These are phyloP conservation scores for Lunasporangiospora selenospora DNA, from an alignment of 192 early-diverging fungal species.

Conservation along the genomic window DNA sequence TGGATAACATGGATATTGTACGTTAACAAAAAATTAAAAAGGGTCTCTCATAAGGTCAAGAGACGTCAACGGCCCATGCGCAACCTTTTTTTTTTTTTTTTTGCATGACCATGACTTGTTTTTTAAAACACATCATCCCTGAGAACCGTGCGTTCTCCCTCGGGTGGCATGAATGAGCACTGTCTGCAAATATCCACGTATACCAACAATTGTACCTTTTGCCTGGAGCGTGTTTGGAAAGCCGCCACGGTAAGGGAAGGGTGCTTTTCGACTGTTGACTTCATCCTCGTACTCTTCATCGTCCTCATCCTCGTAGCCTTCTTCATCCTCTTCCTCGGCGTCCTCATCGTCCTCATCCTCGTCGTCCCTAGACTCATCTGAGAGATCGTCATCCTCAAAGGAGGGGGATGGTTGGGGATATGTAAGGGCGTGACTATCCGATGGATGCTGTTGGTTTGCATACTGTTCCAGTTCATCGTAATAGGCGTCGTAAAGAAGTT, in stretches of 20 bases:
- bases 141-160: neutral
- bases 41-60: too few species aligned
- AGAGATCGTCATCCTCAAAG: constrained; percentile 48
- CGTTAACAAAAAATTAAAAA: too few species aligned
- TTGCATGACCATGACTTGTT: constrained; percentile 1
- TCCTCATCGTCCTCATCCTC: constrained; percentile 58
- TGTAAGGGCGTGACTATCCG: constrained; percentile 42
- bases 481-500: constrained; percentile 87
- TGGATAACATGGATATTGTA: too few species aligned
- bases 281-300: constrained; percentile 61
- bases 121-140: neutral
- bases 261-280: constrained; percentile 48
- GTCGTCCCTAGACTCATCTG: constrained; percentile 53
- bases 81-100: too few species aligned
- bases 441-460: constrained; percentile 74
- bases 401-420: constrained; percentile 49
- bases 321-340: constrained; percentile 60
- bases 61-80: neutral
- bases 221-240: constrained; percentile 82
- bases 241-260: constrained; percentile 55
- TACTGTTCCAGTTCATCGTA: constrained; percentile 89
- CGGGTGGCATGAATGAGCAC: neutral
- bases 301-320: constrained; percentile 67
- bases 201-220: constrained; percentile 73
- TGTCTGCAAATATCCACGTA: too few species aligned